Percentiles rank a stretch among this genome's conserved stretches.
These are phyloP conservation scores for Stromatinia cepivora DNA, from an alignment of 2,329 filamentous ascomycete species.

Conservation along the genomic window DNA sequence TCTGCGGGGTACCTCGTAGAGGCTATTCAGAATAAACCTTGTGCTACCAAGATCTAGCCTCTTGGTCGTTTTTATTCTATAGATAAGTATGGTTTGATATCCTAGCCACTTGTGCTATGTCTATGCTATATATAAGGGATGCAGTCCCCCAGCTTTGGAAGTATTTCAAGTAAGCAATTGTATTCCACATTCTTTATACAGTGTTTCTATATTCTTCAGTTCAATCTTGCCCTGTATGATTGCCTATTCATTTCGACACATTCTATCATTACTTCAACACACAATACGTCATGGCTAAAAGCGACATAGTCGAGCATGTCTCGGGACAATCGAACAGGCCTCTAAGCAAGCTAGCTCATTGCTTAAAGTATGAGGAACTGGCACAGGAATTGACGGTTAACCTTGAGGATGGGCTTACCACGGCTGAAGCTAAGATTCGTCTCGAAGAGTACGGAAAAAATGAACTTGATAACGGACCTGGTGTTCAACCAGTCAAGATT, in stretches of 20 bases:
- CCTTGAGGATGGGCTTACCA: conserved; percentile 57
- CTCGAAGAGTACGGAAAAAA: conserved; percentile 61
- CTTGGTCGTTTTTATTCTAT: background rate
- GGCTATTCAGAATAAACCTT: background rate
- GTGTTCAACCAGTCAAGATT: conserved; percentile 63
- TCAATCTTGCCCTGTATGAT: conserved; percentile 16
- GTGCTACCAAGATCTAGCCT: background rate
- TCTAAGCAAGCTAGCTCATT: conserved; percentile 63
- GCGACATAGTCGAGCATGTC: conserved; percentile 36
- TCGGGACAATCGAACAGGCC: conserved; percentile 52
- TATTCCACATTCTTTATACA: background rate
- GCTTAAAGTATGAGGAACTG: conserved; percentile 54
- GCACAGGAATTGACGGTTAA: conserved; percentile 57
- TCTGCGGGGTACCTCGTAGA: background rate
- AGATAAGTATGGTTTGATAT: background rate
- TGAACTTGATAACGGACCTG: conserved; percentile 60
- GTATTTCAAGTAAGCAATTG: background rate
- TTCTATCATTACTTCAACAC: conserved; percentile 12
- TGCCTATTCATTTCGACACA: conserved; percentile 12
- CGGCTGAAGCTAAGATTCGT: conserved; percentile 54
- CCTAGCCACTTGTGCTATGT: background rate
- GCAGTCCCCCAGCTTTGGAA: background rate
- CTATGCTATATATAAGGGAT: background rate
- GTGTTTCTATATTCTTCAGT: background rate
- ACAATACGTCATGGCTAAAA: conserved; percentile 15